phyloP scores from a whole-genome alignment of 257 asterid species.

The Euphrasia confusa region DNA sequence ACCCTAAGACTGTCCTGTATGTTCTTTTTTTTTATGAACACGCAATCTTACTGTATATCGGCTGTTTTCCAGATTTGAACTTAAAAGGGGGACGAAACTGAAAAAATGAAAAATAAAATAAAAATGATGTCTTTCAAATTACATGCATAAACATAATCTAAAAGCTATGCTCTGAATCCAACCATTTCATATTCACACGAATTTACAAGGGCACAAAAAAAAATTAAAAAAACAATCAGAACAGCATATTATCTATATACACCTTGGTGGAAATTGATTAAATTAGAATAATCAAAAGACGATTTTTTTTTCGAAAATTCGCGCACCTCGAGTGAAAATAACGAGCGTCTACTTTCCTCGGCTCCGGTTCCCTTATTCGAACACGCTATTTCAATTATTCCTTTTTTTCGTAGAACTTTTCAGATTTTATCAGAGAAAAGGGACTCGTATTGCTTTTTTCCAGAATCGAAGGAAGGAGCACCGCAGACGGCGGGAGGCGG shows the following conservation, averaged over 20 bases:
- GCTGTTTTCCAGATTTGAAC: constrained; percentile 10
- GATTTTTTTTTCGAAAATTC: not conserved
- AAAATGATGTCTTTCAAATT: not conserved
- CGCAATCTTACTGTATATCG: constrained; percentile 1
- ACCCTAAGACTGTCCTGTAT: constrained; percentile 4
- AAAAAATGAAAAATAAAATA: not conserved
- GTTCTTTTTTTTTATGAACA: not conserved
- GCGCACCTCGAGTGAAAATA: constrained; percentile 18
- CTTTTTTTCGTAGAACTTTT: not conserved
- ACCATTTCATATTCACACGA: constrained; percentile 2
- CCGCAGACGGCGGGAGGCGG: not conserved
- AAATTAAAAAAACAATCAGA: constrained; percentile 11
- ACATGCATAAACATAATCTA: constrained; percentile 9
- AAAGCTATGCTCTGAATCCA: constrained; percentile 2
- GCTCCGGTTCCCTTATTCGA: constrained; percentile 20
- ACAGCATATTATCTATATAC: not conserved
- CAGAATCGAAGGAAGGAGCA: not conserved
- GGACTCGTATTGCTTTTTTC: not conserved
- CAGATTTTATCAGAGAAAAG: constrained; percentile 4
- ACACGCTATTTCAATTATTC: constrained; percentile 3
- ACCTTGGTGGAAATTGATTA: not conserved
- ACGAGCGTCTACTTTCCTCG: constrained; percentile 19
- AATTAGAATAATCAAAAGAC: constrained; percentile 2
- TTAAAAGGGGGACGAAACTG: not conserved
- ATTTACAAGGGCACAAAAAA: not conserved